phyloP scores from a whole-genome alignment of 352 stramenopile genomes.

The Phytophthora pseudosyringae region DNA sequence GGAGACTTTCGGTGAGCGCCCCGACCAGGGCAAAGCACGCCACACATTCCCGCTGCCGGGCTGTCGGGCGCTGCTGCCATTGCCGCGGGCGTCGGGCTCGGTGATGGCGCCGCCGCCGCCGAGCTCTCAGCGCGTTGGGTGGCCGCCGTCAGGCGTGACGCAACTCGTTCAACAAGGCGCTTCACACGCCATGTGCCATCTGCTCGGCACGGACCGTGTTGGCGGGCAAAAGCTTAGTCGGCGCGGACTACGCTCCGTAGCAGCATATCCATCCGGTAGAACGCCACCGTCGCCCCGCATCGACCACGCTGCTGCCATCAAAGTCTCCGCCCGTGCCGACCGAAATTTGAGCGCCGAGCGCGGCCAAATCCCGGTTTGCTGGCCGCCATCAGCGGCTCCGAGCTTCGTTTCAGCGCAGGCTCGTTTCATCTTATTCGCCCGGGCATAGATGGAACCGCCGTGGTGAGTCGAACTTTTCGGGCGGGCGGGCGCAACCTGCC shows the following conservation, averaged over 20 bases:
- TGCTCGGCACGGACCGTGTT: slow-evolving; percentile 4
- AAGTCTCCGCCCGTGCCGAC: background rate
- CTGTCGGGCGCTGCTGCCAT: too few species aligned
- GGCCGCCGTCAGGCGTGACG: background rate
- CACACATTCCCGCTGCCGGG: background rate
- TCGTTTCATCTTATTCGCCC: slow-evolving; percentile 7
- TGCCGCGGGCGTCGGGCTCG: background rate
- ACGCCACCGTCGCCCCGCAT: background rate
- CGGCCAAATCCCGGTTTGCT: slow-evolving; percentile 1
- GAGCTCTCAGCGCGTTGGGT: background rate
- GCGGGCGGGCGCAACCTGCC: background rate
- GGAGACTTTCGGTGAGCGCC: slow-evolving; percentile 2
- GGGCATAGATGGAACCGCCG: background rate
- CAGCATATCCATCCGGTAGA: background rate
- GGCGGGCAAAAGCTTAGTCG: slow-evolving; percentile 4
- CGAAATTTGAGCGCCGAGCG: background rate
- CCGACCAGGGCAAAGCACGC: background rate
- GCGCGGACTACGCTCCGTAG: background rate
- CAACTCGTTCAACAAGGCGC: background rate
- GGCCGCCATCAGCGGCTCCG: background rate
- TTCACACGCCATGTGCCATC: background rate
- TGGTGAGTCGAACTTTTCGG: slow-evolving; percentile 4
- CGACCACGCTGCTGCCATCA: too few species aligned
- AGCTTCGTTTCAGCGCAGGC: slow-evolving; percentile 5
- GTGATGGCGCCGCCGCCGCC: background rate